Conservation (phyloP, 116 monocot species). For the Trichopus zeylanicus region DNA sequence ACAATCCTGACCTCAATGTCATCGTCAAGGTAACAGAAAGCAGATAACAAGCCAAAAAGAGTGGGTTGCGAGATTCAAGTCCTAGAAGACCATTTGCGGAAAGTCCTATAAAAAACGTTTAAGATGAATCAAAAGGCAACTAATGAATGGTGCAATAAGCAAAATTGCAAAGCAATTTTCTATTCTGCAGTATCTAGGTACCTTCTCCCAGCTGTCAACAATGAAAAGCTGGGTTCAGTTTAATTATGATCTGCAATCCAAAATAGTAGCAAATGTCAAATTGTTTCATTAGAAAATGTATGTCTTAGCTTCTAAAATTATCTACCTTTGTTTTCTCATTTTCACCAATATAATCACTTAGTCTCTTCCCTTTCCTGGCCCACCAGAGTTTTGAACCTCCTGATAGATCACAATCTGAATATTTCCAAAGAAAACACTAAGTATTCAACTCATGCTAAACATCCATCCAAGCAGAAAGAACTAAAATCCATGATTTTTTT, state of each 20-base stretch:
- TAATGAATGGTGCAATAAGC: background rate
- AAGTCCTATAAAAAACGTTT: background rate
- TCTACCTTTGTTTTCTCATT: slow-evolving; percentile 71
- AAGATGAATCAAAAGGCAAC: background rate
- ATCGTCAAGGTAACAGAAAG: too few species aligned
- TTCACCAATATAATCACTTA: slow-evolving; percentile 49
- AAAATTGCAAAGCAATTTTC: background rate
- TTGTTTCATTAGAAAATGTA: too few species aligned
- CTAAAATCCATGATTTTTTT: too few species aligned
- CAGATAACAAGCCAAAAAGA: too few species aligned
- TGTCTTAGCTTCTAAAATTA: background rate
- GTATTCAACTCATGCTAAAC: too few species aligned
- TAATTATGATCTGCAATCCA: slow-evolving; percentile 16
- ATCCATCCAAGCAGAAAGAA: background rate
- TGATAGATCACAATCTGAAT: slow-evolving; percentile 13
- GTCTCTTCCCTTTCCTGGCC: slow-evolving; percentile 46
- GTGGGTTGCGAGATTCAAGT: too few species aligned
- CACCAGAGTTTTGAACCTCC: slow-evolving; percentile 25
- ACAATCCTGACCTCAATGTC: too few species aligned
- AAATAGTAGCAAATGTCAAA: too few species aligned
- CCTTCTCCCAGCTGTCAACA: background rate
- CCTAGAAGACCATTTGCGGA: background rate
- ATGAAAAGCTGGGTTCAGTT: slow-evolving; percentile 9
- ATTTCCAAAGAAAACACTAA: background rate
- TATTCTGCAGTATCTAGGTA: background rate